Evolutionary conservation across 345 rosid genomes (phyloP).

Genomic region (Iberis pinnata): DNA sequence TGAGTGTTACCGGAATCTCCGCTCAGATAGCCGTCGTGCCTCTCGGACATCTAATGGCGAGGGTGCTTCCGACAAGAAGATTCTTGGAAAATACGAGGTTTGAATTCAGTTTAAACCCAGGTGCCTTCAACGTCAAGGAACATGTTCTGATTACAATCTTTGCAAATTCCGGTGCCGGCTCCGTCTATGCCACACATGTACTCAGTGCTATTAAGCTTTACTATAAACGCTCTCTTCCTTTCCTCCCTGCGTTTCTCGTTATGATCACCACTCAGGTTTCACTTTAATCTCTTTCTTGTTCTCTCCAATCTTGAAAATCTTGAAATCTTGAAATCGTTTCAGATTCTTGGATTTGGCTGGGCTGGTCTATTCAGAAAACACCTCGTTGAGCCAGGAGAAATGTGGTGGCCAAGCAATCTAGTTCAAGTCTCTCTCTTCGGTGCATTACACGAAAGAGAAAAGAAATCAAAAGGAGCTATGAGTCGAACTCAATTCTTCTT

Average conservation of each 20-base stretch:
- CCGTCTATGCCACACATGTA: constrained; percentile 70
- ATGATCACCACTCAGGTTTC: constrained; percentile 90
- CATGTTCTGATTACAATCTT: constrained; percentile 84
- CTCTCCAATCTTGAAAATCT: no score
- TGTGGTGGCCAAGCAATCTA: constrained; percentile 87
- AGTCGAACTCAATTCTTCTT: constrained; percentile 65
- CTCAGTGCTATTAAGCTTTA: constrained; percentile 61
- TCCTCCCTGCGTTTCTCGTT: constrained; percentile 61
- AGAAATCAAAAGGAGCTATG: constrained; percentile 39
- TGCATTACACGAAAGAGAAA: constrained; percentile 64
- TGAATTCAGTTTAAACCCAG: constrained; percentile 63
- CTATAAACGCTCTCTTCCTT: constrained; percentile 48
- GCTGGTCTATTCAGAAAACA: constrained; percentile 71
- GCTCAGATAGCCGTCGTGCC: constrained; percentile 86
- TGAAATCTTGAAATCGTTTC: no score
- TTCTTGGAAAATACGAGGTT: constrained; percentile 45
- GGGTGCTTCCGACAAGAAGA: constrained; percentile 34
- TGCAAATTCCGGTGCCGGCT: constrained; percentile 73
- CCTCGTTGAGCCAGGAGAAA: constrained; percentile 81
- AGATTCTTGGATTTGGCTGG: constrained; percentile 88
- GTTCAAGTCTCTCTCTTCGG: constrained; percentile 85
- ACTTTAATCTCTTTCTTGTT: constrained; percentile 10
- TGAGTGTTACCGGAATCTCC: constrained; percentile 46
- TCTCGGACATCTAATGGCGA: constrained; percentile 64
- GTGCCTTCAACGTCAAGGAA: constrained; percentile 79